phyloP scores from a whole-genome alignment of 495 filamentous ascomycete genomes.

The Xylaria sp. region DNA sequence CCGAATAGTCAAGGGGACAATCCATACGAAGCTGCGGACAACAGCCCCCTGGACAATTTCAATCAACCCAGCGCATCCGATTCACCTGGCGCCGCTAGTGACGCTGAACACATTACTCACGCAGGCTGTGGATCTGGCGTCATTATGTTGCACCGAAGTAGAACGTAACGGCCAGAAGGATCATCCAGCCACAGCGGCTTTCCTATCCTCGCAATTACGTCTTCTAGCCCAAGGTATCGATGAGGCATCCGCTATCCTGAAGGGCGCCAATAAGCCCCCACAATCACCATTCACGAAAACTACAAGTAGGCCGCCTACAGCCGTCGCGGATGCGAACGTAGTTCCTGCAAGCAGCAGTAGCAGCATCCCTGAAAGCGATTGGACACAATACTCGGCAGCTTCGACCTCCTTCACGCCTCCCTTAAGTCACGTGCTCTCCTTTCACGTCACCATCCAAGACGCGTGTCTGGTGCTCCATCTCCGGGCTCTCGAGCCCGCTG shows the following conservation, averaged over 20 bases:
- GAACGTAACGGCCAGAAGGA: slow-evolving; percentile 38
- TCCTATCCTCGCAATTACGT: slow-evolving; percentile 80
- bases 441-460: slow-evolving; percentile 80
- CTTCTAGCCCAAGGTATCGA: slow-evolving; percentile 77
- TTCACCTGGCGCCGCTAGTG: slow-evolving; percentile 71
- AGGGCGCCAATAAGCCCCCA: slow-evolving; percentile 48
- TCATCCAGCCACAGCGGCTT: slow-evolving; percentile 66
- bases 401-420: slow-evolving; percentile 52
- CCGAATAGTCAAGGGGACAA: slow-evolving; percentile 72
- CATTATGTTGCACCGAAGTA: slow-evolving; percentile 71
- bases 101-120: slow-evolving; percentile 76
- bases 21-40: slow-evolving; percentile 58
- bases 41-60: slow-evolving; percentile 56
- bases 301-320: slow-evolving; percentile 15
- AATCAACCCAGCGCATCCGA: slow-evolving; percentile 62
- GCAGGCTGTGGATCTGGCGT: slow-evolving; percentile 77
- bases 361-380: slow-evolving; percentile 23
- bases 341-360: slow-evolving; percentile 23
- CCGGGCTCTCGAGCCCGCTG: slow-evolving; percentile 74
- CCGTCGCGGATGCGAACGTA: slow-evolving; percentile 13
- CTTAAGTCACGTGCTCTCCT: slow-evolving; percentile 60
- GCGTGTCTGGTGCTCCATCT: slow-evolving; percentile 78
- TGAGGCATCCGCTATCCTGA: slow-evolving; percentile 68
- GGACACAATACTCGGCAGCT: slow-evolving; percentile 24
- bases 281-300: slow-evolving; percentile 38